These are phyloP conservation scores for Exophiala sp. DNA, from an alignment of 2,329 filamentous ascomycete species.

Conservation along the genomic window DNA sequence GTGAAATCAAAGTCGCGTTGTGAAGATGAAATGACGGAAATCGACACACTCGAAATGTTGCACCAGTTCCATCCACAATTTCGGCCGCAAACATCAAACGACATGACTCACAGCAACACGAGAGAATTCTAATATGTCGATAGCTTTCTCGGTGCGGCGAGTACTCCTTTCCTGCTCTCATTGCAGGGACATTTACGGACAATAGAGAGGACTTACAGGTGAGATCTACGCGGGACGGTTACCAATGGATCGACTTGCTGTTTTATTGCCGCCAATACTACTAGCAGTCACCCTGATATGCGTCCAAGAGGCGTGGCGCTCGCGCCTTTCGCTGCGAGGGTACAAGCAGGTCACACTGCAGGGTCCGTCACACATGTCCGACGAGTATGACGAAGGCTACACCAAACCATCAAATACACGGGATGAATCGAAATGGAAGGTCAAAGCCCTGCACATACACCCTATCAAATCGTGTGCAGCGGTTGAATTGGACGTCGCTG, in stretches of 20 bases:
- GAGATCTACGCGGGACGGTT: too few species aligned
- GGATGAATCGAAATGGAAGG: slow-evolving; percentile 40
- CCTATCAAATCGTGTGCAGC: slow-evolving; percentile 79
- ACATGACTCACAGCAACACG: too few species aligned
- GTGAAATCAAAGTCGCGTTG: too few species aligned
- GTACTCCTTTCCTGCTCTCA: too few species aligned
- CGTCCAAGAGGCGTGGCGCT: slow-evolving; percentile 4
- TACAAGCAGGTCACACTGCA: slow-evolving; percentile 53
- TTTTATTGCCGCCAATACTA: slow-evolving; percentile 6
- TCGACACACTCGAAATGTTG: too few species aligned
- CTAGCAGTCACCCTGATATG: slow-evolving; percentile 10
- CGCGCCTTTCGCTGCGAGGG: slow-evolving; percentile 33
- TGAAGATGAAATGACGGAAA: too few species aligned
- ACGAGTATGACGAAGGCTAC: slow-evolving; percentile 55
- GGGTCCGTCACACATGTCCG: slow-evolving; percentile 50
- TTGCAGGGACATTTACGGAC: too few species aligned
- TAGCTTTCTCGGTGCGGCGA: too few species aligned
- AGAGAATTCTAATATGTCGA: too few species aligned
- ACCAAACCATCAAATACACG: slow-evolving; percentile 31
- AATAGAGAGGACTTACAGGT: too few species aligned
- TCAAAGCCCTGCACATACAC: slow-evolving; percentile 74
- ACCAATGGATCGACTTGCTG: slow-evolving; percentile 8
- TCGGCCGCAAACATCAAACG: too few species aligned
- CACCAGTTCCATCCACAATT: too few species aligned
- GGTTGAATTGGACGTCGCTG: slow-evolving; percentile 65